Percentiles rank a stretch among this genome's conserved stretches.
Conservation (phyloP, 495 filamentous ascomycete genomes). For the Tuber calosporum region DNA sequence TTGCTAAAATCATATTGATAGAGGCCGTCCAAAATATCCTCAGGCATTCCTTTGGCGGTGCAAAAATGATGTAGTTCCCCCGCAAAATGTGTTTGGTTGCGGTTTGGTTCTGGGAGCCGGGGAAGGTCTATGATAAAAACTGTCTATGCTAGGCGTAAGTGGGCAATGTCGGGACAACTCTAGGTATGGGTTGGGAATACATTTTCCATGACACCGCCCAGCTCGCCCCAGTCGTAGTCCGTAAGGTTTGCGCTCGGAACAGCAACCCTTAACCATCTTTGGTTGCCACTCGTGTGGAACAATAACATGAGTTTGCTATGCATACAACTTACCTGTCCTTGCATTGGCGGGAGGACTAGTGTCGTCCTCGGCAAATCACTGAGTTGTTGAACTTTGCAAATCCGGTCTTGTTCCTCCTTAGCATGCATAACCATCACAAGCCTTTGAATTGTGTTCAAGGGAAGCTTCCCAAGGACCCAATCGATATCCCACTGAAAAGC, state of each 20-base stretch:
- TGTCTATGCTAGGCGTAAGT: conserved; percentile 43
- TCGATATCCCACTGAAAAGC: conserved; percentile 78
- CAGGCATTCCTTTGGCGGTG: conserved; percentile 49
- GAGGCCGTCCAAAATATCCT: conserved; percentile 48
- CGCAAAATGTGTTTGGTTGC: conserved; percentile 49
- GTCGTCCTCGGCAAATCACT: conserved; percentile 20
- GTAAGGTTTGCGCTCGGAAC: conserved; percentile 63
- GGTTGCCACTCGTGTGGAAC: conserved; percentile 46
- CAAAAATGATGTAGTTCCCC: conserved; percentile 56
- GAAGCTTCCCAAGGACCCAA: conserved; percentile 61
- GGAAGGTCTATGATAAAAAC: conserved; percentile 68
- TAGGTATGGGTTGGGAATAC: conserved; percentile 29
- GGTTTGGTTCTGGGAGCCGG: conserved; percentile 39
- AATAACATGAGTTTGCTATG: conserved; percentile 70
- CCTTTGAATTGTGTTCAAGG: conserved; percentile 47
- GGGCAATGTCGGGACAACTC: conserved; percentile 2
- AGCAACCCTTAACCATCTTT: conserved; percentile 54
- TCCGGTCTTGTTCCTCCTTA: conserved; percentile 45
- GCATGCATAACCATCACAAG: conserved; percentile 65
- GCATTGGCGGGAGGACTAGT: conserved; percentile 55
- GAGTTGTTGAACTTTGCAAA: conserved; percentile 13
- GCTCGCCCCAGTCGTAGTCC: conserved; percentile 62
- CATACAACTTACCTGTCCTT: conserved; percentile 58
- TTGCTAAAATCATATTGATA: conserved; percentile 55
- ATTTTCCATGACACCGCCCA: conserved; percentile 59